These are phyloP conservation scores for Dioscorea alata DNA, from an alignment of 106 monocot genomes.

Conservation along the genomic window DNA sequence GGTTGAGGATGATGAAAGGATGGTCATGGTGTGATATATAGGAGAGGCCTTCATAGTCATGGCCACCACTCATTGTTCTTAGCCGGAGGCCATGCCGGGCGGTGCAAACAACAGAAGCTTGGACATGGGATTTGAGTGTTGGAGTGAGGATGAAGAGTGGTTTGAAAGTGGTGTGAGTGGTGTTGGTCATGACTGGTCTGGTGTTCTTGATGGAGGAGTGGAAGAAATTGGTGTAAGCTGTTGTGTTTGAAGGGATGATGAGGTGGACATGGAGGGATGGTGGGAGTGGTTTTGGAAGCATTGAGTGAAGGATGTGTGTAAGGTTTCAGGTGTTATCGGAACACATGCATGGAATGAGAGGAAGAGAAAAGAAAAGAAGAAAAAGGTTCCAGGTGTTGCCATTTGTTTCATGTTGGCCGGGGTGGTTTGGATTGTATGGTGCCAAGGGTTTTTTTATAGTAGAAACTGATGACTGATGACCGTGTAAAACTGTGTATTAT, in stretches of 20 bases:
- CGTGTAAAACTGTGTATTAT: no score
- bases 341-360: background rate
- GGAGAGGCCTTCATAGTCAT: slow-evolving; percentile 4
- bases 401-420: no score
- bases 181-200: background rate
- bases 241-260: background rate
- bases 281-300: background rate
- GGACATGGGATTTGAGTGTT: background rate
- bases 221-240: background rate
- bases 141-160: background rate
- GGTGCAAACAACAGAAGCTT: background rate
- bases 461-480: no score
- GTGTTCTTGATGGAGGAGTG: background rate
- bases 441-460: no score
- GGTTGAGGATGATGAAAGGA: background rate
- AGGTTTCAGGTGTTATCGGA: background rate
- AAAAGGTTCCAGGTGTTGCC: no score
- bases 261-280: background rate
- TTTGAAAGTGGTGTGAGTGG: background rate
- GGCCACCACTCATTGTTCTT: background rate
- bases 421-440: no score
- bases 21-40: background rate
- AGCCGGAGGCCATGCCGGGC: background rate
- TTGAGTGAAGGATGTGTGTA: background rate
- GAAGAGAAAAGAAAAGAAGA: background rate